These are phyloP conservation scores for Papilionanthe hybrid DNA, from an alignment of 116 monocot species.

Conservation along the genomic window DNA sequence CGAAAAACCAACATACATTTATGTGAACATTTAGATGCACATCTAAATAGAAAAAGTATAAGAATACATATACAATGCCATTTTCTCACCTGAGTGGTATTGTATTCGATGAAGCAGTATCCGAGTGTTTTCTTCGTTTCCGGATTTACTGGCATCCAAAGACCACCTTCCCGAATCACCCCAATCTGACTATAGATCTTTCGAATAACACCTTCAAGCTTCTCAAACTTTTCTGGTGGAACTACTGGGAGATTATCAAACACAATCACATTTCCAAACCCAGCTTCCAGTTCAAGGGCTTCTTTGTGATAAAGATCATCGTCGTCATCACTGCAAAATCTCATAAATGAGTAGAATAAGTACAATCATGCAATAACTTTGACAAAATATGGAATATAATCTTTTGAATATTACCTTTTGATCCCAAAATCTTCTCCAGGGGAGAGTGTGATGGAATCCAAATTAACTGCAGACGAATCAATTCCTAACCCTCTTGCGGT, in stretches of 20 bases:
- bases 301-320: constrained; percentile 46
- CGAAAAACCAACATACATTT: background rate
- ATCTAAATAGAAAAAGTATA: background rate
- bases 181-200: constrained; percentile 85
- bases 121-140: constrained; percentile 69
- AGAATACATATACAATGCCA: background rate
- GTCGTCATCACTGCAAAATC: constrained; percentile 44
- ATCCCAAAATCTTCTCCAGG: constrained; percentile 68
- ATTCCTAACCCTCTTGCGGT: constrained; percentile 34
- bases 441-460: constrained; percentile 56
- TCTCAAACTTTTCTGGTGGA: constrained; percentile 78
- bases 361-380: background rate
- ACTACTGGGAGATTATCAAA: constrained; percentile 86
- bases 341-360: background rate
- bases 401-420: constrained; percentile 27
- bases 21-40: background rate
- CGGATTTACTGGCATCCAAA: constrained; percentile 73
- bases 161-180: constrained; percentile 55
- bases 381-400: background rate
- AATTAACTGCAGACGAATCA: constrained; percentile 46
- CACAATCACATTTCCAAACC: constrained; percentile 58
- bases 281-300: constrained; percentile 49
- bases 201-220: constrained; percentile 69
- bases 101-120: constrained; percentile 85
- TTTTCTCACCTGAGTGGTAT: constrained; percentile 50